Base-by-base conservation (phyloP, 2,329 filamentous ascomycete species). In the Paraphoma chrysanthemicola region DNA sequence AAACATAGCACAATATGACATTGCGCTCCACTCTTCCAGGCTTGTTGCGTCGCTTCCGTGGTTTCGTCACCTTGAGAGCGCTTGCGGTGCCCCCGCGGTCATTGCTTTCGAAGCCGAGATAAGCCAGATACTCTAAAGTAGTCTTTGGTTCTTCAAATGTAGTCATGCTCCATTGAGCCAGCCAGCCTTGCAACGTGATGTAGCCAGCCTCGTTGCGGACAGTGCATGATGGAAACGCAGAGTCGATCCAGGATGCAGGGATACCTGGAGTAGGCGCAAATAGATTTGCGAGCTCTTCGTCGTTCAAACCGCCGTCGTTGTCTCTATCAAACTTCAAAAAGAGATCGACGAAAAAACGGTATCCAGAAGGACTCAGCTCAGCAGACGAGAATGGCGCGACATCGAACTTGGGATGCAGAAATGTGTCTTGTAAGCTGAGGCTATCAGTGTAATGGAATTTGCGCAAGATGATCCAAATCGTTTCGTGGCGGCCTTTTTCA, bases 141-240 rank as follows among this genome's bases (percentile, higher is more conserved):
- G 92, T 97, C 73, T 95, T 96, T 11, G 95, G 94, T 54, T 96
- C 93, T 57, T 96, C 88, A 69, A 98, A 99, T 0, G 95, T 99
- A 0, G 95, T 99, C 95, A 99, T 99, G 74, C 93, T 97, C 95
- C 95, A 99, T 70, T 99, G 95, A 4, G 95, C 95, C 38, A 99
- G 86, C 95, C 95, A 99, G 1, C 95, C 95, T 76, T 99, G 95
- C 4, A 99, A 82, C 1, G 95, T 99, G 59, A 99, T 93, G 74
- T 98, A 88, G 0, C 95, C 95, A 8, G 92, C 92, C 77, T 99
- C 95, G 72, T 97, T 98, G 42, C 92, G 89, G 16, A 98, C 94
- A 0, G 95, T 97, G 23, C 92, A 96, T 0, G 91, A 93, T 1
- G 95, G 95, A 70, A 99, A 99, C 0, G 88, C 91, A 1, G 90